A percentile compares a stretch with the other conserved stretches of the same genome.
Evolutionary conservation across 306 rosid genomes (phyloP).

Genomic region (Glycine tomentella): DNA sequence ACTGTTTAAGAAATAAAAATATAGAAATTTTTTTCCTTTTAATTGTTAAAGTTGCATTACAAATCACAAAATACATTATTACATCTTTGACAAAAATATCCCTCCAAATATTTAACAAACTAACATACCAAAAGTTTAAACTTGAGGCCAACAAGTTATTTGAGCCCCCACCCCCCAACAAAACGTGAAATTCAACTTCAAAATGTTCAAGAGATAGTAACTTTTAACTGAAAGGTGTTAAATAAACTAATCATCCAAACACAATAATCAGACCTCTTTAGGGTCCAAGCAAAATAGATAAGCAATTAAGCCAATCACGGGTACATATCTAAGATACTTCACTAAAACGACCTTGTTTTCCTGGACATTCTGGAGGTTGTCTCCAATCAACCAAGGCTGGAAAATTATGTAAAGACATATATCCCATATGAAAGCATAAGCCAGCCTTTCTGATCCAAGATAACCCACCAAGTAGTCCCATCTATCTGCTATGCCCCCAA

Average conservation of each 20-base stretch:
- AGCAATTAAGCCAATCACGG: constrained; percentile 76
- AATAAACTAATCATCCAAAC: background rate
- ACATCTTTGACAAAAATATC: no score
- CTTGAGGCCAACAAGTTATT: no score
- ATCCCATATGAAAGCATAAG: constrained; percentile 97
- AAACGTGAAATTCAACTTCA: background rate
- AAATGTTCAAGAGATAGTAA: background rate
- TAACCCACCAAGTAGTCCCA: constrained; percentile 74
- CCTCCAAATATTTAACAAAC: no score
- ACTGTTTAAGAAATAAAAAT: no score
- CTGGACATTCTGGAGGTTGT: constrained; percentile 76
- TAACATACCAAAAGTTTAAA: no score
- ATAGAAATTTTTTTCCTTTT: no score
- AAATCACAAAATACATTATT: no score
- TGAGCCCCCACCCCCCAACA: no score
- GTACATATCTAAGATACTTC: constrained; percentile 75
- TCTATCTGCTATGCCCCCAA: constrained; percentile 77
- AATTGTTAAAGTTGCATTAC: no score
- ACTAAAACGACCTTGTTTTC: constrained; percentile 60
- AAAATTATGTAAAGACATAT: constrained; percentile 76
- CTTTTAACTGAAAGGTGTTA: background rate
- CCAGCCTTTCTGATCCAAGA: constrained; percentile 88
- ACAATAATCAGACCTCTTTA: constrained; percentile 49
- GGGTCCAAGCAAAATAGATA: constrained; percentile 76
- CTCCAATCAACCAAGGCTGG: constrained; percentile 94